phyloP scores from a whole-genome alignment of 306 rosid species.

The Ceratonia siliqua region DNA sequence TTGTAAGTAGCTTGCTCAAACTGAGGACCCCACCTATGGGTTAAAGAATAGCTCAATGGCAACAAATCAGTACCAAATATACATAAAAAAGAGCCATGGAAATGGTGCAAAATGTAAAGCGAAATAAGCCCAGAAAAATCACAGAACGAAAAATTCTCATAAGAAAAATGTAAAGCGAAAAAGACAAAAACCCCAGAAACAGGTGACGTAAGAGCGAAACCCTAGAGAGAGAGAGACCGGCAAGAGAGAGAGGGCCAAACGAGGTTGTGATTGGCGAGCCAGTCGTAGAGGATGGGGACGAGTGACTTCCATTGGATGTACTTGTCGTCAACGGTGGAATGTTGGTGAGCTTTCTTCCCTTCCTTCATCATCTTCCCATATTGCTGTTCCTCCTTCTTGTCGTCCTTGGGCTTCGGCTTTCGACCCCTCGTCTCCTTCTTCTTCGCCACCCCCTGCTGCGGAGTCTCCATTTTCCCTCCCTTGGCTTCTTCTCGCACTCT shows the following conservation, averaged over 20 bases:
- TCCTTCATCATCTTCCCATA: slow-evolving; percentile 34
- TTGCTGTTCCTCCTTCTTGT: slow-evolving; percentile 62
- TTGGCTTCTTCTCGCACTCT: background rate
- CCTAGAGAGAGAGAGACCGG: slow-evolving; percentile 48
- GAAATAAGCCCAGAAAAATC: background rate
- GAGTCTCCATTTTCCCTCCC: slow-evolving; percentile 51
- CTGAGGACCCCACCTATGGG: slow-evolving; percentile 78
- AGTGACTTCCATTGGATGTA: slow-evolving; percentile 78
- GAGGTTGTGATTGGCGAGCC: slow-evolving; percentile 83
- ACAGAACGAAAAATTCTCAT: background rate
- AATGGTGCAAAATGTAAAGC: background rate
- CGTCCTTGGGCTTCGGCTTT: slow-evolving; percentile 74
- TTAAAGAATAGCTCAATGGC: background rate
- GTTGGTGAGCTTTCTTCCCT: slow-evolving; percentile 53
- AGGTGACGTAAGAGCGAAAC: background rate
- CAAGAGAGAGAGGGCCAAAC: slow-evolving; percentile 83
- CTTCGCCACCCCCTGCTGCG: slow-evolving; percentile 47
- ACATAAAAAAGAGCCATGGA: background rate
- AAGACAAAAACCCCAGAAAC: background rate
- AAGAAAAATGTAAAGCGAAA: background rate
- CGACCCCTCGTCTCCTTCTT: slow-evolving; percentile 83
- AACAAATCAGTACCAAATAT: background rate
- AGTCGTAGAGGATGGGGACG: slow-evolving; percentile 77
- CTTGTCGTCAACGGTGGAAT: slow-evolving; percentile 60
- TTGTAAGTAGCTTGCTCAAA: slow-evolving; percentile 80